These are phyloP conservation scores for Arachis monticola DNA, from an alignment of 331 rosid species.

Conservation along the genomic window DNA sequence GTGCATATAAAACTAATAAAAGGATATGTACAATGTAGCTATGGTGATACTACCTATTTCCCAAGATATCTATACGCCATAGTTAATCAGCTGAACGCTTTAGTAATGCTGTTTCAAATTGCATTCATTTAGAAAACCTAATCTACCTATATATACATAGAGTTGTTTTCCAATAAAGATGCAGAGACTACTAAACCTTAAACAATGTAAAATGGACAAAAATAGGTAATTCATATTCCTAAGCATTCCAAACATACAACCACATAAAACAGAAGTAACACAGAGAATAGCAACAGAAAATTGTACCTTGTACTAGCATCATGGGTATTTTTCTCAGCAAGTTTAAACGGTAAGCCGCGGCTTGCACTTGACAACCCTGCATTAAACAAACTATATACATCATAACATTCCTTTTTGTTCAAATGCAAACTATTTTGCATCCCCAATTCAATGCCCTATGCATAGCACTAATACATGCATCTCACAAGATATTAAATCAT, in stretches of 20 bases:
- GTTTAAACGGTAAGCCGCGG: slow-evolving; percentile 50
- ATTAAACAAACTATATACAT: slow-evolving; percentile 36
- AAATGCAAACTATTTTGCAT: slow-evolving; percentile 15
- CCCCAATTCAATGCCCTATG: neutral
- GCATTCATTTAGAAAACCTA: slow-evolving; percentile 23
- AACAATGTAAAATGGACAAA: slow-evolving; percentile 26
- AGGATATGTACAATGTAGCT: slow-evolving; percentile 6
- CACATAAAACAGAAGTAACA: slow-evolving; percentile 20
- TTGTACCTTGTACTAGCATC: slow-evolving; percentile 68
- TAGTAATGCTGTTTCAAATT: neutral
- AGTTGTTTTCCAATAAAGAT: slow-evolving; percentile 18
- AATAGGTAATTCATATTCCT: neutral
- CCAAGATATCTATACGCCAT: neutral
- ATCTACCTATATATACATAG: neutral
- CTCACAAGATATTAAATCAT: neutral
- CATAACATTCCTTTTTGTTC: slow-evolving; percentile 19
- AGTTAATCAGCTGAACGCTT: slow-evolving; percentile 24
- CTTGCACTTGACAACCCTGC: slow-evolving; percentile 72
- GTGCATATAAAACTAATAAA: neutral
- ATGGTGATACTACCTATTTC: neutral
- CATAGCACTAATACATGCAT: neutral
- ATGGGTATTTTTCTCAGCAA: slow-evolving; percentile 54
- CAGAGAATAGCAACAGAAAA: slow-evolving; percentile 26
- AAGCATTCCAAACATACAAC: slow-evolving; percentile 2
- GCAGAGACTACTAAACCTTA: neutral